Evolutionary conservation across 1,139 yeast genomes (phyloP).

Genomic region (Debaryomycetaceae sp.): DNA sequence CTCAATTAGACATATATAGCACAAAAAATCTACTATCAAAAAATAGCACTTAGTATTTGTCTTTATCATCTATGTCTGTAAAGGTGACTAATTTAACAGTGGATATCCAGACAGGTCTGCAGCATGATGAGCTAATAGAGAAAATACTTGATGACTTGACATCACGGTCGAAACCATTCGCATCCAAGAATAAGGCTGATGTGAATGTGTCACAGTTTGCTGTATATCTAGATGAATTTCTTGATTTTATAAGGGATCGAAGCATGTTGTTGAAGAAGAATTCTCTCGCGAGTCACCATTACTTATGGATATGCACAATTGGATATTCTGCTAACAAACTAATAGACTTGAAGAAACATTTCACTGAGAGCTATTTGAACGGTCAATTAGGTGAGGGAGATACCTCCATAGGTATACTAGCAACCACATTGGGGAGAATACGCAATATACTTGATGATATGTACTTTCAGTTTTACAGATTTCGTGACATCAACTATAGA

Average conservation of each 20-base stretch:
- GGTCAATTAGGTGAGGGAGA: conserved; percentile 1
- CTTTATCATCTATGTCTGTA: not conserved
- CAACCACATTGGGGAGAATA: conserved; percentile 10
- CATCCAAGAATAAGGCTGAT: not conserved
- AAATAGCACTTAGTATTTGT: not conserved
- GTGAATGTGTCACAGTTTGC: conserved; percentile 1
- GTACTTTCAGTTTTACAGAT: conserved; percentile 3
- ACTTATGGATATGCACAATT: conserved; percentile 19
- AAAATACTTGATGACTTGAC: conserved; percentile 1
- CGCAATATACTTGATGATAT: conserved; percentile 10
- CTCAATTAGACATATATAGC: too few relatives aligned
- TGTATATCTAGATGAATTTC: conserved; percentile 13
- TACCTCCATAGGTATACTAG: conserved; percentile 4
- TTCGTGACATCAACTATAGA: conserved; percentile 1
- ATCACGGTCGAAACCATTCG: not conserved
- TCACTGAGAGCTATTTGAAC: conserved; percentile 7
- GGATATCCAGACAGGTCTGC: not conserved
- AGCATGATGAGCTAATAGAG: conserved; percentile 2
- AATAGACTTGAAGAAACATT: conserved; percentile 9
- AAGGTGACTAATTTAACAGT: not conserved
- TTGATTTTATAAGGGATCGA: conserved; percentile 18
- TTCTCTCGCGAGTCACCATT: conserved; percentile 12
- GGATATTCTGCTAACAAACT: conserved; percentile 10
- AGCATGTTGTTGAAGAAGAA: conserved; percentile 11
- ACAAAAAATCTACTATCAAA: not conserved